A percentile compares a stretch with the other conserved stretches of the same genome.
phyloP scores from a whole-genome alignment of 2,329 filamentous ascomycete genomes.

The Fusarium fracticaudum region DNA sequence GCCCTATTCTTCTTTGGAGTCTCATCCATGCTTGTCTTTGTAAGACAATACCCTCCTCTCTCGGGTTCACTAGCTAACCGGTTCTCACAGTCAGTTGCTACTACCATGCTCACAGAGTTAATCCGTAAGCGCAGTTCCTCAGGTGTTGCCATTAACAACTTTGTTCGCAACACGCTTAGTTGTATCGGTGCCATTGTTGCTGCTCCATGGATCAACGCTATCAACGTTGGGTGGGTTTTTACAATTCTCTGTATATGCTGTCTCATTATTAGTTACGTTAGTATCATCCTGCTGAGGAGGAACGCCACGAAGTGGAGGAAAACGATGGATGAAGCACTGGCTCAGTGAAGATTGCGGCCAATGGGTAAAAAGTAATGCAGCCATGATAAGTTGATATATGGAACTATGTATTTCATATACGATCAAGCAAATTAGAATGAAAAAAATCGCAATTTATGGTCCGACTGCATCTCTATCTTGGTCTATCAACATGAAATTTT shows the following conservation, averaged over 20 bases:
- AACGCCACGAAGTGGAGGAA: conserved; percentile 72
- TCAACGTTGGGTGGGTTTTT: conserved; percentile 81
- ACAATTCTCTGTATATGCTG: conserved; percentile 65
- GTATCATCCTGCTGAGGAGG: conserved; percentile 69
- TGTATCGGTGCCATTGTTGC: conserved; percentile 77
- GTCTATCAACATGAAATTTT: not conserved
- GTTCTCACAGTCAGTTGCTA: conserved; percentile 62
- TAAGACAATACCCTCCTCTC: conserved; percentile 38
- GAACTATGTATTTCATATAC: not conserved
- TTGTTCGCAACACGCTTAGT: conserved; percentile 80
- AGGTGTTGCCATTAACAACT: conserved; percentile 84
- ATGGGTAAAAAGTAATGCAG: not conserved
- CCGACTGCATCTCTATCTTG: not conserved
- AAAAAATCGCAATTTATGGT: not conserved
- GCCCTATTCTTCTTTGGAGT: conserved; percentile 80
- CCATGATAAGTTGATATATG: not conserved
- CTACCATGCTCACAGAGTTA: conserved; percentile 88
- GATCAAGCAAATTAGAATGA: not conserved
- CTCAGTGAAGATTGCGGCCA: conserved; percentile 24
- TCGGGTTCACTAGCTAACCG: conserved; percentile 9
- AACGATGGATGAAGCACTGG: conserved; percentile 64
- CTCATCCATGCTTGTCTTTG: conserved; percentile 84
- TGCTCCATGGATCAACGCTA: conserved; percentile 73
- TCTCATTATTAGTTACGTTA: conserved; percentile 64
- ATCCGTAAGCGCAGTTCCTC: conserved; percentile 76